Base-by-base conservation (phyloP, 257 asterid species). In the Solanum paucissectum region DNA sequence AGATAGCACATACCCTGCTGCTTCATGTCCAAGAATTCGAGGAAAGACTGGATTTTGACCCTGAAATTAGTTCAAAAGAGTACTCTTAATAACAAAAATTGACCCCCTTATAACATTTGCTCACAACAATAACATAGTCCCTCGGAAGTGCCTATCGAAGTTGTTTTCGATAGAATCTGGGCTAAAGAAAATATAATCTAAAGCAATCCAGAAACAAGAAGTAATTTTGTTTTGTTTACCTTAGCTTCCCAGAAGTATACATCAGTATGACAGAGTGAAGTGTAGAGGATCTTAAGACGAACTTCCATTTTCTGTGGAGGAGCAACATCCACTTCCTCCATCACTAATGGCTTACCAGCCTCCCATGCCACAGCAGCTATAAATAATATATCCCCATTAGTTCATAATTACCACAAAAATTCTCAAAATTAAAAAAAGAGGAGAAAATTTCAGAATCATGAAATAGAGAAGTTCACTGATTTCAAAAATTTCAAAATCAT, bases 241-340 rank as follows among this genome's bases (percentile, higher is more conserved):
- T 95, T 92, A 60, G 98, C 98, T 93, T 94, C 98, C 98, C 98
- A 94, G 84, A 93, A 94, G 90, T 93, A 94, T 60, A 94, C 90
- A 89, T 94, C 98, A 84, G 98, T 95, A 86, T 91, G 96, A 90
- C 98, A 95, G 68, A 95, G 95, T 4, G 98, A 94, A 84, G 98
- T 94, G 88, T 85, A 95, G 7, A 92, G 92, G 88, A 95, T 94
- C 95, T 92, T 94, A 44, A 94, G 18, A 13, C 98, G 94, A 87
- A 94, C 98, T 73, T 94, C 98, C 96, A 90, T 91, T 88, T 91
- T 90, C 93, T 92, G 98, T 42, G 96, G 98, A 81, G 98, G 98
- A 71, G 96, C 96, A 83, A 95, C 98, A 88, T 95, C 95, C 83
- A 95, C 95, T 86, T 91, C 94, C 60, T 95, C 96, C 1, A 94